These are phyloP conservation scores for Niveomyces coronatus DNA, from an alignment of 2,329 filamentous ascomycete genomes.

Conservation along the genomic window DNA sequence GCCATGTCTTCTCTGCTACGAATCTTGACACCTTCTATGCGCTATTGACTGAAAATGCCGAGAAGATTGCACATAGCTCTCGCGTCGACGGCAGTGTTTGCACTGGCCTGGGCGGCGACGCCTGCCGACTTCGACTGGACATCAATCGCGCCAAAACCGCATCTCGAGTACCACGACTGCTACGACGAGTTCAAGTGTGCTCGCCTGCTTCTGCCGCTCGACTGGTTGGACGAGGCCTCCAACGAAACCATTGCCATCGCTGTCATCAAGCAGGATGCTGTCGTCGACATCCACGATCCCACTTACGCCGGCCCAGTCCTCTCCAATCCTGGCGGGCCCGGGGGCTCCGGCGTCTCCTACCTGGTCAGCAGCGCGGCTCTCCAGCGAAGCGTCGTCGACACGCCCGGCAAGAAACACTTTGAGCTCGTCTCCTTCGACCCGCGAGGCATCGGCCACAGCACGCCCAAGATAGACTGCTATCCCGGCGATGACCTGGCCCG, in stretches of 20 bases:
- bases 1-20: no score
- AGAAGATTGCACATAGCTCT: no score
- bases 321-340: constrained; percentile 35
- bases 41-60: no score
- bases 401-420: constrained; percentile 23
- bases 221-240: constrained; percentile 27
- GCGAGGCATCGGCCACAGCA: constrained; percentile 28
- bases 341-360: constrained; percentile 27
- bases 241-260: constrained; percentile 26
- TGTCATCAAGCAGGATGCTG: constrained; percentile 30
- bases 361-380: constrained; percentile 16
- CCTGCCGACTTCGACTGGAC: constrained; percentile 27
- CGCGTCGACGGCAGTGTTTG: no score
- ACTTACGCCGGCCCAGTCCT: constrained; percentile 33
- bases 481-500: constrained; percentile 19
- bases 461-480: constrained; percentile 30
- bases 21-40: no score
- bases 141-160: constrained; percentile 21
- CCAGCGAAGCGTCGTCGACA: constrained; percentile 21
- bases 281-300: constrained; percentile 26
- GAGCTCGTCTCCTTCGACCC: constrained; percentile 36
- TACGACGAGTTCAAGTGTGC: constrained; percentile 30
- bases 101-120: no score
- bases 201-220: constrained; percentile 31
- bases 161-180: constrained; percentile 30